Percentiles rank a stretch among this genome's conserved stretches.
These are phyloP conservation scores for Dinochytrium kinnereticum DNA, from an alignment of 371 early-diverging fungal genomes.

Conservation along the genomic window DNA sequence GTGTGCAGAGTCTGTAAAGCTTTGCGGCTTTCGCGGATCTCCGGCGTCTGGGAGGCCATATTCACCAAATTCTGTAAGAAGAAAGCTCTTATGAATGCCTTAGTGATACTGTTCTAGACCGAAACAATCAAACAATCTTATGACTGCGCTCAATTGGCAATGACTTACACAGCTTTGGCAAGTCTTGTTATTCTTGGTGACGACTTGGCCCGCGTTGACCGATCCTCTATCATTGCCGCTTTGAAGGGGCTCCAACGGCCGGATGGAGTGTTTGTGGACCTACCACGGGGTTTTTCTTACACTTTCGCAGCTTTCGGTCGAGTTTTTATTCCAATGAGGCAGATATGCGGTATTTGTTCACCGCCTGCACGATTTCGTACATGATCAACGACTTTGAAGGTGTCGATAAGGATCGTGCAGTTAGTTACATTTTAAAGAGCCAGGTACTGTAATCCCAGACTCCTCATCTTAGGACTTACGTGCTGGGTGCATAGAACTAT, in stretches of 20 bases:
- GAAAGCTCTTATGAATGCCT: neutral
- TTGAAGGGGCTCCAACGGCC: conserved; percentile 70
- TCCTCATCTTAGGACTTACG: neutral
- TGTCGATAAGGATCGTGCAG: conserved; percentile 65
- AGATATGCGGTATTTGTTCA: conserved; percentile 91
- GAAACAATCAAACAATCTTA: conserved; percentile 53
- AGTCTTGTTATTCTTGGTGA: conserved; percentile 85
- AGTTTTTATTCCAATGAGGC: conserved; percentile 68
- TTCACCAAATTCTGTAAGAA: conserved; percentile 57
- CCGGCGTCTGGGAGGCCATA: conserved; percentile 69
- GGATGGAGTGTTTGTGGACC: conserved; percentile 70
- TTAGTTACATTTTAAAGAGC: conserved; percentile 69
- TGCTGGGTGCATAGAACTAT: conserved; percentile 55
- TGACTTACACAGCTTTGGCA: conserved; percentile 90
- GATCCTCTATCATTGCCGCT: conserved; percentile 62
- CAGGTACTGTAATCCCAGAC: conserved; percentile 49
- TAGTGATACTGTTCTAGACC: conserved; percentile 13
- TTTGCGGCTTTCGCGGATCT: conserved; percentile 47
- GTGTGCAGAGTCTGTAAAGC: neutral
- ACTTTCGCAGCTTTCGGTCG: conserved; percentile 66
- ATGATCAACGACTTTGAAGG: conserved; percentile 90
- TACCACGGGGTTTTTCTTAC: neutral
- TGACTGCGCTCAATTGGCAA: conserved; percentile 75
- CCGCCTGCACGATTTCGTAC: conserved; percentile 83
- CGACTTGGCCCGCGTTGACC: conserved; percentile 83